Base-by-base conservation (phyloP, 148 eudicot species). In the Tetragonia tetragonoides region DNA sequence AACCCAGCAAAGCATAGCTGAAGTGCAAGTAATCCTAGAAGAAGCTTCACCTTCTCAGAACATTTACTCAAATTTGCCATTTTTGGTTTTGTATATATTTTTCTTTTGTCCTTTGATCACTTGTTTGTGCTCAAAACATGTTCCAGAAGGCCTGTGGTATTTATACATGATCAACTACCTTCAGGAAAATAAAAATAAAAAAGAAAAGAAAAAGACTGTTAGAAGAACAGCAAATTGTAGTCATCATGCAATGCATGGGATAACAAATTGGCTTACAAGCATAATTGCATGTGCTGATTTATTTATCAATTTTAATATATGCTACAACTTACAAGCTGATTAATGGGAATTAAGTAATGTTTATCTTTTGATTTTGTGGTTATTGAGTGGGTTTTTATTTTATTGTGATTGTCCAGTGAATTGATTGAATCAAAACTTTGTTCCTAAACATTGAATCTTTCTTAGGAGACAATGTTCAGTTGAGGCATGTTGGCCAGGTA, bases 1-100 rank as follows among this genome's bases (percentile, higher is more conserved):
- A 90, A 93, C 39, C 94, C 98, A 24, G 98, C 92, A 83, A 85
- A 93, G 53, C 98, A 88, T 40, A 91, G 82, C 73, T 93, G 98
- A 78, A 93, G 83, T 62, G 83, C 82, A 57, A 93, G 79, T 70
- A 93, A 84, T 68, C 92, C 93, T 51, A 87, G 10, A 60, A 88
- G 88, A 53, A 93, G 88, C 86, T 93, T 90, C 89, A 88, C 77
- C 83, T 85, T 88, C 78, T 86, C 90, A 14, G 89, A 86, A 5
- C 75, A 77, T 20, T 75, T 51, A 28, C 62, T 88, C 54, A 80
- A 78, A 51, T 77, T 80, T 69, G 78, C 89, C 89, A 88, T 90
- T 24, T n/a, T 73, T 44, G 34, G 74, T 40, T 28, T 47, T n/a
- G 8, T n/a, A 6, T 20, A 57, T 21, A 53, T 57, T 28, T 39